Percentiles rank a stretch among this genome's conserved stretches.
Conservation (phyloP, 2,329 filamentous ascomycete genomes). For the Xylariaceae sp. region DNA sequence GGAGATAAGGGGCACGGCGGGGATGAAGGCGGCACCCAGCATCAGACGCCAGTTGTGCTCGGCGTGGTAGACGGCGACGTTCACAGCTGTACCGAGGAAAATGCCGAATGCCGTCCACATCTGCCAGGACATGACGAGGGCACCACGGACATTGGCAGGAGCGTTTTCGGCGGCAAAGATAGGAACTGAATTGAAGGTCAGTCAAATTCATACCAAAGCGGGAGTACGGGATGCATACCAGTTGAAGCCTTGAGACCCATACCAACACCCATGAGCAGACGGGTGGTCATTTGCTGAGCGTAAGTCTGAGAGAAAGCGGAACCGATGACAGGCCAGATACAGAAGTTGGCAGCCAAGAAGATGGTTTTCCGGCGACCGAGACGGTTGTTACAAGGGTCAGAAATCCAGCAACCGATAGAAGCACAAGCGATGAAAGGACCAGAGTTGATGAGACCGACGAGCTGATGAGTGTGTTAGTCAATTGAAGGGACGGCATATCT, state of each 20-base stretch:
- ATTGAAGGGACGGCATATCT: background rate
- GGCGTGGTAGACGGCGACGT: conserved; percentile 45
- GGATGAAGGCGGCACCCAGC: conserved; percentile 56
- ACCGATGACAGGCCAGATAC: conserved; percentile 64
- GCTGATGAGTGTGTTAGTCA: conserved; percentile 29
- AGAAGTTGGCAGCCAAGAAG: conserved; percentile 69
- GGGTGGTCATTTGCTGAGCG: conserved; percentile 64
- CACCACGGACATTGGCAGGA: conserved; percentile 64
- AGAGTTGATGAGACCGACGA: conserved; percentile 55
- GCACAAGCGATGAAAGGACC: conserved; percentile 43
- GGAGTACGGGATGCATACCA: conserved; percentile 30
- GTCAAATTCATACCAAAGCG: background rate
- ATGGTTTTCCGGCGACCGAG: conserved; percentile 60
- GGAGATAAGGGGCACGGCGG: conserved; percentile 50
- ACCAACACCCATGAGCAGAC: conserved; percentile 69
- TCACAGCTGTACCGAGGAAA: conserved; percentile 55
- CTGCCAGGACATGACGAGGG: conserved; percentile 80
- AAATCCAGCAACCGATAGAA: conserved; percentile 51
- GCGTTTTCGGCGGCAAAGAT: conserved; percentile 72
- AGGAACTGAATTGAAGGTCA: conserved; percentile 44
- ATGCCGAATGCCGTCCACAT: conserved; percentile 60
- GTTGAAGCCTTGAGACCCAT: conserved; percentile 70
- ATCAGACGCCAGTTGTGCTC: conserved; percentile 37
- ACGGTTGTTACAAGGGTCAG: conserved; percentile 55
- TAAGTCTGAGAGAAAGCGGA: conserved; percentile 66